Base-by-base conservation (phyloP, 164 flowering plant genomes). In the Vitis cinerea region DNA sequence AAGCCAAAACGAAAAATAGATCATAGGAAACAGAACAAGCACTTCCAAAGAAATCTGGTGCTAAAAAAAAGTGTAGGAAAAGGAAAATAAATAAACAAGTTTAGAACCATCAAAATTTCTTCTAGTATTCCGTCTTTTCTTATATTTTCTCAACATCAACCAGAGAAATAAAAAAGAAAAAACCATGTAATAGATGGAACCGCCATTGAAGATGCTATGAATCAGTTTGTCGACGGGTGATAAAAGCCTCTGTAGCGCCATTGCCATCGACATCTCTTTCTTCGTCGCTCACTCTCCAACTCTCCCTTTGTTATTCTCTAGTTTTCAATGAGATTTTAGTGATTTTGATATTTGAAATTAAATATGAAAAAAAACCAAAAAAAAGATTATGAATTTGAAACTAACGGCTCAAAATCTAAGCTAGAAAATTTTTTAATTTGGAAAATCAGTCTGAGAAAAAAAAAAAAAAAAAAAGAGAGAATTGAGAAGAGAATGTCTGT, bases 241-340 rank as follows among this genome's bases (percentile, higher is more conserved):
- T 9, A 90, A 88, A 60, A 93, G 90, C 76, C 89, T 80, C 61
- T 97, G 91, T 68, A 91, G 85, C 72, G 97, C 99, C 93, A 86
- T 79, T 65, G 96, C 93, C 96, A 91, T 90, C 69, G 99, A 98
- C 98, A 95, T 92, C 55, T 72, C 71, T 62, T 58, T 52, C 49
- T 68, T 69, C 49, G 61, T 74, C 63, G 57, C 59, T 61, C 57
- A 1, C 23, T 19, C 23, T 19, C 23, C 23, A 19, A 19, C 23
- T 19, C 23, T 19, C 23, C 23, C 23, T 19, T 19, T 19, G 1
- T 19, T 19, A 19, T 66, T 9, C 19, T 61, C 69, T 67, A 50
- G 66, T 67, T 49, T 58, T 71, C 47, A 10, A 2, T 37, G 50
- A 53, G 65, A 49, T 17, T 19, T 19, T 19, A 19, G 23, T 19